Evolutionary conservation across 2,329 filamentous ascomycete species (phyloP).

Genomic region (Scortechinia acanthostroma): DNA sequence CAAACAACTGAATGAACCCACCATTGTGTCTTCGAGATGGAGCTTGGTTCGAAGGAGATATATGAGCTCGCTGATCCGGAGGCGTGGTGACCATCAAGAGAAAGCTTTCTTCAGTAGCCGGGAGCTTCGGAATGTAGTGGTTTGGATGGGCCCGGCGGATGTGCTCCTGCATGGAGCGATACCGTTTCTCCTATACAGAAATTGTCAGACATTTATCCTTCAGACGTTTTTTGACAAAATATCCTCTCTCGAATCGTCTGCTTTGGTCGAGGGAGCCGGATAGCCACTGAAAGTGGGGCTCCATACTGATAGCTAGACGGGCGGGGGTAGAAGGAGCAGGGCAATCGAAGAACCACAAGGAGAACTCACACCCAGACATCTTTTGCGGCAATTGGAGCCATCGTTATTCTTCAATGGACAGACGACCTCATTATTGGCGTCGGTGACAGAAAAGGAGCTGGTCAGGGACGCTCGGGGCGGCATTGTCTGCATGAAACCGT

Average conservation of each 20-base stretch:
- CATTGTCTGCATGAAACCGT: too few species aligned
- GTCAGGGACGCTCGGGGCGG: slow-evolving; percentile 81
- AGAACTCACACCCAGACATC: slow-evolving; percentile 89
- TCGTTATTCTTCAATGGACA: slow-evolving; percentile 94
- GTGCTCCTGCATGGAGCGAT: slow-evolving; percentile 98
- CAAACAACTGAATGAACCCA: background rate
- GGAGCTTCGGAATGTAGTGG: slow-evolving; percentile 95
- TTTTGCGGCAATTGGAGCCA: slow-evolving; percentile 91
- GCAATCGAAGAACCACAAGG: slow-evolving; percentile 9
- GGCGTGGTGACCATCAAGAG: slow-evolving; percentile 89
- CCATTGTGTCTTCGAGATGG: slow-evolving; percentile 8
- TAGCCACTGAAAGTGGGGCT: too few species aligned
- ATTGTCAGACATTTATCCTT: slow-evolving; percentile 8
- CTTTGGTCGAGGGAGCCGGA: too few species aligned
- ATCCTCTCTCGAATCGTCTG: too few species aligned
- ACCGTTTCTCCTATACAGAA: slow-evolving; percentile 73
- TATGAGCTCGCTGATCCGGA: slow-evolving; percentile 62
- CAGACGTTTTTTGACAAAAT: too few species aligned
- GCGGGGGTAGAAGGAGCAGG: too few species aligned
- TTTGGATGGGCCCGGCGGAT: slow-evolving; percentile 94
- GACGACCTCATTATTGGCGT: slow-evolving; percentile 91
- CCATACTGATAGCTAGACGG: too few species aligned
- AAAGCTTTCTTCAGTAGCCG: slow-evolving; percentile 96
- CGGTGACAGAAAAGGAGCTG: slow-evolving; percentile 84
- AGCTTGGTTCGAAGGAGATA: slow-evolving; percentile 7